phyloP scores from a whole-genome alignment of 345 rosid species.

The Passiflora organensis region DNA sequence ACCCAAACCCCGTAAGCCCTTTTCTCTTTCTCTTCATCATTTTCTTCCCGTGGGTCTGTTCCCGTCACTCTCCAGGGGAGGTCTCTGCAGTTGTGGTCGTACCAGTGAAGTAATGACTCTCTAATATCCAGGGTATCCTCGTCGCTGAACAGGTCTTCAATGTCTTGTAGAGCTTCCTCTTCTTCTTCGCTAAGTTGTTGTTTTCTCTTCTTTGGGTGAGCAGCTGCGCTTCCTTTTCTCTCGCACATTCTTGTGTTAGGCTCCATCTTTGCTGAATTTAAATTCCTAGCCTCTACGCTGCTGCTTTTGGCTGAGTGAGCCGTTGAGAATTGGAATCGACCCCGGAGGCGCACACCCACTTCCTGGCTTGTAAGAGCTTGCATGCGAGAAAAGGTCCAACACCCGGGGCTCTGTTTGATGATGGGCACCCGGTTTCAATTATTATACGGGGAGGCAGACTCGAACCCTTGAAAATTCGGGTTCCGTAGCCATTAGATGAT shows the following conservation, averaged over 20 bases:
- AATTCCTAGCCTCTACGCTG: too few species aligned
- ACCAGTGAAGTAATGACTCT: conserved; percentile 58
- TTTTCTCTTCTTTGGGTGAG: conserved; percentile 3
- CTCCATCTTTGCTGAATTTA: conserved; percentile 4
- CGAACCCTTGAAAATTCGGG: too few species aligned
- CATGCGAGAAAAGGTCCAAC: neutral
- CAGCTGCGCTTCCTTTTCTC: conserved; percentile 8
- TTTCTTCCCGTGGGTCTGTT: conserved; percentile 9
- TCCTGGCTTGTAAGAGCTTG: neutral
- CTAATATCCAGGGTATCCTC: conserved; percentile 48
- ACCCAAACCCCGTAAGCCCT: conserved; percentile 93
- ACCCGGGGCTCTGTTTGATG: too few species aligned
- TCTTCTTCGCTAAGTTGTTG: neutral
- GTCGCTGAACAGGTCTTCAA: conserved; percentile 66
- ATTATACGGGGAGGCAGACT: too few species aligned
- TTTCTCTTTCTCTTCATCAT: conserved; percentile 31
- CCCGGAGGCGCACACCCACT: neutral
- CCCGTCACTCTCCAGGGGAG: conserved; percentile 71
- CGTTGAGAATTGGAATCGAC: conserved; percentile 6
- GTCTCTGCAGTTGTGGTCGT: conserved; percentile 57
- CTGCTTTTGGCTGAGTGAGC: neutral
- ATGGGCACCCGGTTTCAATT: too few species aligned
- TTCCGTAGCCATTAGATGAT: too few species aligned
- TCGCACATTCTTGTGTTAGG: neutral
- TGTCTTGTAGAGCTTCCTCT: conserved; percentile 32